A percentile compares a stretch with the other conserved stretches of the same genome.
phyloP scores from a whole-genome alignment of 2,329 filamentous ascomycete species.

The Cladophialophora carrionii region DNA sequence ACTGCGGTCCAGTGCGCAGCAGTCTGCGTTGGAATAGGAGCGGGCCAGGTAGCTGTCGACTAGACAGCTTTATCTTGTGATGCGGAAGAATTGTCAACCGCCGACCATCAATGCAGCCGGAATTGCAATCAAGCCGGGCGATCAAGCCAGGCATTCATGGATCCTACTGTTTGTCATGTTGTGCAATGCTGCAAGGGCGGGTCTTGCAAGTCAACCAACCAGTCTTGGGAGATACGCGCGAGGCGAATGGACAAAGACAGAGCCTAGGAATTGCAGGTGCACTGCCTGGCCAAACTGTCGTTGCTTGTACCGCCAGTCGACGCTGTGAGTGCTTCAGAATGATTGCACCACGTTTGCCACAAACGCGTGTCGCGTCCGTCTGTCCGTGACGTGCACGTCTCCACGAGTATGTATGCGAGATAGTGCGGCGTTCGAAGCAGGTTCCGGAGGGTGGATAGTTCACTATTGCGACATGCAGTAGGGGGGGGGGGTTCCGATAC shows the following conservation, averaged over 20 bases:
- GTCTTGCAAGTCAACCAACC: conserved; percentile 2
- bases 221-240: neutral
- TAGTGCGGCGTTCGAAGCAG: neutral
- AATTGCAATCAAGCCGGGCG: conserved; percentile 4
- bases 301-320: conserved; percentile 5
- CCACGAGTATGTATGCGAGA: neutral
- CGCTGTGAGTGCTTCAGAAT: conserved; percentile 22
- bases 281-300: neutral
- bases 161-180: neutral
- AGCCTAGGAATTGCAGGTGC: neutral
- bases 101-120: neutral
- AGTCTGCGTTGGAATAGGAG: neutral
- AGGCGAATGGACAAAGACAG: neutral
- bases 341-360: neutral
- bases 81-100: neutral
- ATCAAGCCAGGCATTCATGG: neutral
- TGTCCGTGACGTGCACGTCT: conserved; percentile 3
- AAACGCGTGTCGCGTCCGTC: conserved; percentile 11
- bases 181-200: neutral
- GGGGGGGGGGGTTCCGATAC: neutral
- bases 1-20: neutral
- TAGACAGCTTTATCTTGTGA: neutral
- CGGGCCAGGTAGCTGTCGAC: neutral
- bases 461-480: neutral
- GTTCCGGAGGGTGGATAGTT: neutral